Base-by-base conservation (phyloP, 2,329 filamentous ascomycete genomes). In the Cladosporium sp. region DNA sequence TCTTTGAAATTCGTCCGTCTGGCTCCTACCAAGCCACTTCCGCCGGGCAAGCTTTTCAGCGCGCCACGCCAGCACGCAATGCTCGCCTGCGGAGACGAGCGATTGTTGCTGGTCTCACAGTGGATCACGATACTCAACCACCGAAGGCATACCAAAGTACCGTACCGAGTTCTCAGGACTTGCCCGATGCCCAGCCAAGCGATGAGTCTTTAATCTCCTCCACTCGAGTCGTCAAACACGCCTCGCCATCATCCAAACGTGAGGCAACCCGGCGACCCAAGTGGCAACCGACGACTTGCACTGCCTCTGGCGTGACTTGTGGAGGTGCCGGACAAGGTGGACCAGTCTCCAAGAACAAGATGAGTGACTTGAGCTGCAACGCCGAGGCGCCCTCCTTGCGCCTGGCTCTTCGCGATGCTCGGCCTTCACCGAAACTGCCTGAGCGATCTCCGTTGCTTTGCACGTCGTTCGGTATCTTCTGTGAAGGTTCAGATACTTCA, bases 271-370 rank as follows among this genome's bases (percentile, higher is more conserved):
- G 40, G 28, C 33, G 60, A 23, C 33, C 33, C 16, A 37, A 52
- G 29, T 53, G 31, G 60, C 49, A 49, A n/a, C 31, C 46, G 16
- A 55, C 60, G 3, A 21, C 37, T 12, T 61, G 58, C 44, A 61
- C 58, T 61, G 40, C 58, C 37, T 44, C 44, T 12, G 58, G 58
- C 8, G 46, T 61, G 28, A 46, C 58, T 14, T 61, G 58, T 18
- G 58, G 28, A 2, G 18, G 4, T 26, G 58, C n/a, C 29, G 52
- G 52, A n/a, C 28, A 55, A 31, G n/a, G 29, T 21, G 52, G 52
- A 8, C 28, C 18, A 5, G 52, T n/a, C 16, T 12, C 52, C 18
- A 33, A 55, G 12, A 31, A 31, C 28, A 23, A 55, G 16, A 11
- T 33, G 26, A 18, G 16, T 14, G 52, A 21, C 16, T n/a, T 8